Base-by-base conservation (phyloP, 306 rosid genomes). In the Canavalia gladiata region DNA sequence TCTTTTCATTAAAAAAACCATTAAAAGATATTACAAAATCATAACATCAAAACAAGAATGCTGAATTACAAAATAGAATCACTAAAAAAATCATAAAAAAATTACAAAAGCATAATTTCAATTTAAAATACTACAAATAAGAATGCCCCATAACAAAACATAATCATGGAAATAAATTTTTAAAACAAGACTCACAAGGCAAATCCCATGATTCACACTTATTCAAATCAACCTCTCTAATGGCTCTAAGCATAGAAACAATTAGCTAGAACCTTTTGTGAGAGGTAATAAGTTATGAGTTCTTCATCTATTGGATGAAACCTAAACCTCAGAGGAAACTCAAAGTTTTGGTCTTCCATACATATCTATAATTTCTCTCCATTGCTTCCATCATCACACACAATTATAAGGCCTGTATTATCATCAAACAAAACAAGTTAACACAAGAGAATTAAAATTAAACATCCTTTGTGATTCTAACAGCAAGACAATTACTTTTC, bases 131-230 rank as follows among this genome's bases (percentile, higher is more conserved):
- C 62, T 35, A 30, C 5, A 47, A 7, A 7, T 7, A 11, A 35
- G 43, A 60, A 35, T 12, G 45, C 5, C 60, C n/a, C 46, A 71
- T 37, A n/a, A 29, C 11, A 31, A 63, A 78, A 73, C 5, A 50
- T 3, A 42, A 25, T 43, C 51, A 55, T 2, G n/a, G 49, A 9
- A 10, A 10, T 2, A 0, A 33, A 2, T 18, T 18, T 18, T 18
- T 18, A 18, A 46, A 63, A 30, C 45, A 60, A 54, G 2, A 87
- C 97, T 86, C 69, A 92, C 98, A 60, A 76, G 98, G 98, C 87
- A 94, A 94, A 70, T 92, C 98, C 98, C 98, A 94, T 11, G 98
- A 97, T 72, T 94, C 98, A 51, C 91, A 87, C 88, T 86, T 92
- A 87, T 94, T 94, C 63, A 94, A 80, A 86, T 94, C 98, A 30